Percentiles rank a stretch among this genome's conserved stretches.
Conservation (phyloP, 768 basidiomycete species). For the Leccinum aurantiacum region DNA sequence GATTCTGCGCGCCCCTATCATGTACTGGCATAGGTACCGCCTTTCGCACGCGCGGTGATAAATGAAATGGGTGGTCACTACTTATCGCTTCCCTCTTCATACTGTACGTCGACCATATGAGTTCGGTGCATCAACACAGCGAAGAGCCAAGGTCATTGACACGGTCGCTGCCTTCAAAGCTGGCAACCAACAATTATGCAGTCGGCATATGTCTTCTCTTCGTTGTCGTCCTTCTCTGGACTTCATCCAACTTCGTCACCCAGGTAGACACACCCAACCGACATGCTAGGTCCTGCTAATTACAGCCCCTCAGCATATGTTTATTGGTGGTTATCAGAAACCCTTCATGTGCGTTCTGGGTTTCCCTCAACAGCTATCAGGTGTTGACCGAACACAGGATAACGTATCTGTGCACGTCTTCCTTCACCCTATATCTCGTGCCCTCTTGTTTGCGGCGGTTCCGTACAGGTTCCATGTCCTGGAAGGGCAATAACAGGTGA, state of each 20-base stretch:
- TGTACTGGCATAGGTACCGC: background rate
- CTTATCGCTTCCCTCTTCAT: background rate
- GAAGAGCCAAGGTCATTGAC: constrained; percentile 13
- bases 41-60: constrained; percentile 14
- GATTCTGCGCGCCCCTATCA: background rate
- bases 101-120: constrained; percentile 18
- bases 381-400: constrained; percentile 45
- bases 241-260: constrained; percentile 82
- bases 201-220: constrained; percentile 70
- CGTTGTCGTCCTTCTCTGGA: constrained; percentile 85
- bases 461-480: constrained; percentile 5
- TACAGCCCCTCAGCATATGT: constrained; percentile 41
- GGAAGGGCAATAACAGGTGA: constrained; percentile 12
- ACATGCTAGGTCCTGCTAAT: constrained; percentile 4
- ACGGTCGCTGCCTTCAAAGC: constrained; percentile 4
- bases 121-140: constrained; percentile 8
- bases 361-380: background rate
- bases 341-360: constrained; percentile 70
- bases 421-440: constrained; percentile 83
- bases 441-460: constrained; percentile 49
- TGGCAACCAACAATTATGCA: constrained; percentile 38
- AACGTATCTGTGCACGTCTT: constrained; percentile 88
- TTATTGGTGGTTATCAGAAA: constrained; percentile 76
- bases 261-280: constrained; percentile 47
- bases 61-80: background rate